These are phyloP conservation scores for Xylogone sp. DNA, from an alignment of 2,329 filamentous ascomycete species.

Conservation along the genomic window DNA sequence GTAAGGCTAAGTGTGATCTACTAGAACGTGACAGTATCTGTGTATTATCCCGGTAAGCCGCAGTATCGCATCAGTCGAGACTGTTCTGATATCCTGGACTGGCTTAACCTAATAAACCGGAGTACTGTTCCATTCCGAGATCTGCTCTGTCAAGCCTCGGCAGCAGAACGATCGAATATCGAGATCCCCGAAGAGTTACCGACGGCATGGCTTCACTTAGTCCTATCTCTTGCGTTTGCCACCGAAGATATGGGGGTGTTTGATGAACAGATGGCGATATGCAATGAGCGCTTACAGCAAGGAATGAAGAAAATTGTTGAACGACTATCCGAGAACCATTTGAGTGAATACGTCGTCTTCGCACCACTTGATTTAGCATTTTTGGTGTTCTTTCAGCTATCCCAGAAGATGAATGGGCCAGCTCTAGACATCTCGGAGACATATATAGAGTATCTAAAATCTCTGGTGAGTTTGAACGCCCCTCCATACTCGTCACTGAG, in stretches of 20 bases:
- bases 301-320: slow-evolving; percentile 12
- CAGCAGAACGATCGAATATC: slow-evolving; percentile 8
- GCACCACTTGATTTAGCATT: slow-evolving; percentile 15
- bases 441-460: slow-evolving; percentile 17
- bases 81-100: slow-evolving; percentile 2
- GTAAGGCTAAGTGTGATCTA: too few relatives aligned
- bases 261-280: slow-evolving; percentile 7
- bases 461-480: slow-evolving; percentile 11
- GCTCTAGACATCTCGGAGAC: slow-evolving; percentile 12
- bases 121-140: slow-evolving; percentile 7
- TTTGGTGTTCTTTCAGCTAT: slow-evolving; percentile 16
- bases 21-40: background rate
- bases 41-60: background rate
- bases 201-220: slow-evolving; percentile 18
- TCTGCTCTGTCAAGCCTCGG: slow-evolving; percentile 6
- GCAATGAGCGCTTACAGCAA: slow-evolving; percentile 8
- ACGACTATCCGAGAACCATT: slow-evolving; percentile 4
- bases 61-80: too few relatives aligned
- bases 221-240: slow-evolving; percentile 12
- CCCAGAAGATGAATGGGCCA: slow-evolving; percentile 7
- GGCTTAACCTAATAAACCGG: slow-evolving; percentile 2
- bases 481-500: too few relatives aligned
- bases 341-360: slow-evolving; percentile 14
- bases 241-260: slow-evolving; percentile 10
- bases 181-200: slow-evolving; percentile 13